Evolutionary conservation across 306 rosid species (phyloP).

Genomic region (Pterocarpus santalinus): DNA sequence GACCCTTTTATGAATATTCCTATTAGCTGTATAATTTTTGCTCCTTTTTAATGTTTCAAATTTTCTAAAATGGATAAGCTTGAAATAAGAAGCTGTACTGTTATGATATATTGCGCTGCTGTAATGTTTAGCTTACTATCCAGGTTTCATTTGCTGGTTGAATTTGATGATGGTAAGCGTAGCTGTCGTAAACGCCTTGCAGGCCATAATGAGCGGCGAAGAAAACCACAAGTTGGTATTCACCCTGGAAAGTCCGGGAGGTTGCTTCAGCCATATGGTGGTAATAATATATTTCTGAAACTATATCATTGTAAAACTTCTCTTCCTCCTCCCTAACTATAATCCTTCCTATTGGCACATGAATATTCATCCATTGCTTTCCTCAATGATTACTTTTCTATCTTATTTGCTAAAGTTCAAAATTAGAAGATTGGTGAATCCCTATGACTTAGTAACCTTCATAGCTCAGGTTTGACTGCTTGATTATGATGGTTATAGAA

Average conservation of each 20-base stretch:
- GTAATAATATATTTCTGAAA: slow-evolving; percentile 50
- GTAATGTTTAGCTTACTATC: slow-evolving; percentile 54
- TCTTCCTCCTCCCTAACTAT: neutral
- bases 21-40: neutral
- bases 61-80: slow-evolving; percentile 30
- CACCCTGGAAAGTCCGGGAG: slow-evolving; percentile 67
- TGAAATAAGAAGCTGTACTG: slow-evolving; percentile 32
- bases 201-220: slow-evolving; percentile 89
- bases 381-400: neutral
- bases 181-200: slow-evolving; percentile 98
- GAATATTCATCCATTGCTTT: slow-evolving; percentile 12
- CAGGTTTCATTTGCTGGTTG: slow-evolving; percentile 94
- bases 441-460: neutral
- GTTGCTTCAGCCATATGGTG: slow-evolving; percentile 73
- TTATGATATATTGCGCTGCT: slow-evolving; percentile 38
- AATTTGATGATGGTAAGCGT: slow-evolving; percentile 94
- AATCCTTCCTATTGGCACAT: neutral
- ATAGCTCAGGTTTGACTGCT: slow-evolving; percentile 4
- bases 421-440: neutral
- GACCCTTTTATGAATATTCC: slow-evolving; percentile 22
- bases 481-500: slow-evolving; percentile 25
- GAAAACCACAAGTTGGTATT: slow-evolving; percentile 80
- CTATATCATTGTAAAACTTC: slow-evolving; percentile 5
- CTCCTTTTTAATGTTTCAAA: neutral
- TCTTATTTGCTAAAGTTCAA: slow-evolving; percentile 37